phyloP scores from a whole-genome alignment of 176 grass and related monocot genomes.

The Oryza meridionalis region DNA sequence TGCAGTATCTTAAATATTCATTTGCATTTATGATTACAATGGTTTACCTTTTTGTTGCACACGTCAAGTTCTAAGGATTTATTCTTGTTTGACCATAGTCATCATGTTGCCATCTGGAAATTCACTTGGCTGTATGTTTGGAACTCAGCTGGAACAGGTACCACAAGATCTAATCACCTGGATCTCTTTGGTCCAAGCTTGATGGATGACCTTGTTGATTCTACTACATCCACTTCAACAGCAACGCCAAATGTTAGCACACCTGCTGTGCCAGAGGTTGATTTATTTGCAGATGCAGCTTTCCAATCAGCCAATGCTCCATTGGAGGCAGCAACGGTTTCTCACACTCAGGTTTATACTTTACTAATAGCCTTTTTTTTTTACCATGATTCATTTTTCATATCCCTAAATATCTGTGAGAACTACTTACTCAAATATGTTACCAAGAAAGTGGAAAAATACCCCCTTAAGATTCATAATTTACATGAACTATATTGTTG shows the following conservation, averaged over 20 bases:
- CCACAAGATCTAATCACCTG: conserved; percentile 43
- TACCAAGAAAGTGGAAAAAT: not conserved
- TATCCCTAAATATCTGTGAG: not conserved
- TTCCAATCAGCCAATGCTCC: conserved; percentile 52
- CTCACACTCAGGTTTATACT: conserved; percentile 36
- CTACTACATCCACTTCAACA: conserved; percentile 39
- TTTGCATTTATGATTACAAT: not conserved
- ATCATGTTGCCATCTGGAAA: not conserved
- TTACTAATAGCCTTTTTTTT: not conserved
- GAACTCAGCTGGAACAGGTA: conserved; percentile 40
- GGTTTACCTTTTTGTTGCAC: conserved; percentile 22
- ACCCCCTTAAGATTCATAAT: conserved; percentile 7
- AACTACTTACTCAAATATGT: conserved; percentile 20
- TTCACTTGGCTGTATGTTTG: conserved; percentile 1
- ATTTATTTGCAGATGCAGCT: conserved; percentile 63
- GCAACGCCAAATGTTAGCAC: conserved; percentile 10
- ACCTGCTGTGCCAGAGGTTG: conserved; percentile 44
- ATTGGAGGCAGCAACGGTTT: conserved; percentile 37
- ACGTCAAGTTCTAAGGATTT: conserved; percentile 3
- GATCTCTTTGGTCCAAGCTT: conserved; percentile 61
- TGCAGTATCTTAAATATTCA: not conserved
- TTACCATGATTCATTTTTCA: conserved; percentile 1
- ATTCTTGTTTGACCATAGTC: not conserved
- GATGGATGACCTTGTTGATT: conserved; percentile 51
- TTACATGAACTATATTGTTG: not conserved